Evolutionary conservation across 225 moss, liverwort and hornwort species (phyloP).

Genomic region (Climacium dendroides): DNA sequence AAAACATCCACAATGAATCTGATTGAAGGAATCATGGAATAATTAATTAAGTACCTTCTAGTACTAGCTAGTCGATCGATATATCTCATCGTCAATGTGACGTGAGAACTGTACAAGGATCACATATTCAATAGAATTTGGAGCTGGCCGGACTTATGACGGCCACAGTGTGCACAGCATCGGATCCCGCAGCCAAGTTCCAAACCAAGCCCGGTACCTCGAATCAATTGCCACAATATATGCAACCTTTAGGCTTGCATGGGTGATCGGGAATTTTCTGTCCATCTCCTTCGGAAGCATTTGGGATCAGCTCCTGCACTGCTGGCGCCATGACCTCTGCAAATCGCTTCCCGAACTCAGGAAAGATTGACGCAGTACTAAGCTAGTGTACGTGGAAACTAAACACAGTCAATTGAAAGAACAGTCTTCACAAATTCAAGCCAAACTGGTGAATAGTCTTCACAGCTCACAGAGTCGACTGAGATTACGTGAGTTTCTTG

Average conservation of each 20-base stretch:
- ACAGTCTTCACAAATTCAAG: no score
- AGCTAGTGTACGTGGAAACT: no score
- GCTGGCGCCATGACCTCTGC: background rate
- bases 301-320: background rate
- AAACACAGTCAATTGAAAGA: no score
- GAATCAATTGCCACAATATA: background rate
- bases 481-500: background rate
- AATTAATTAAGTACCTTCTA: background rate
- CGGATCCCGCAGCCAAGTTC: no score
- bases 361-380: no score
- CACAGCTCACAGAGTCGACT: background rate
- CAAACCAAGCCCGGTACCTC: background rate
- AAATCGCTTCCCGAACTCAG: background rate
- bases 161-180: background rate
- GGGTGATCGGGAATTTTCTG: background rate
- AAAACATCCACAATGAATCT: background rate
- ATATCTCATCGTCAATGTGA: background rate
- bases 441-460: background rate
- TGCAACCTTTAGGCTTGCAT: background rate
- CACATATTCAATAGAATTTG: background rate
- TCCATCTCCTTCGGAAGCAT: background rate
- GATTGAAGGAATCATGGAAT: background rate
- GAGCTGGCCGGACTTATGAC: background rate
- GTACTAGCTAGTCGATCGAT: background rate
- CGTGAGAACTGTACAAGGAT: background rate